Evolutionary conservation across 129 eudicot species (phyloP).

Genomic region (Lactuca sativa): DNA sequence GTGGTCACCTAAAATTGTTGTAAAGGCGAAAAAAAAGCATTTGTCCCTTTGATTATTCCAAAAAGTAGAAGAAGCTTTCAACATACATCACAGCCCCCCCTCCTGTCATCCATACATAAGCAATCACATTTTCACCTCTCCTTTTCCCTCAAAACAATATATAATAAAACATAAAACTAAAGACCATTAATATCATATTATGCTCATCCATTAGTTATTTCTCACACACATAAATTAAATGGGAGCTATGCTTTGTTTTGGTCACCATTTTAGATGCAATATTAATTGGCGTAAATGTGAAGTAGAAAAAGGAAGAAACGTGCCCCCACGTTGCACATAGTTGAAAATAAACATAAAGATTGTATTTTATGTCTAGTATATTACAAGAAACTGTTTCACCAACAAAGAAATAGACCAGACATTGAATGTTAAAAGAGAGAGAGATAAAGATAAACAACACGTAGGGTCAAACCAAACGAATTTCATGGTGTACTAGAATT

Average conservation of each 20-base stretch:
- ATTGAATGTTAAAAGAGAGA: not conserved
- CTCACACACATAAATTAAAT: not conserved
- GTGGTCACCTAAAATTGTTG: conserved; percentile 16
- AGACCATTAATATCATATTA: not conserved
- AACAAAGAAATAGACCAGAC: not conserved
- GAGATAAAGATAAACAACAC: not conserved
- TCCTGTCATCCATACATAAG: conserved; percentile 9
- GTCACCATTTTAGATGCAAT: not conserved
- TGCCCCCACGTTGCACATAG: not conserved
- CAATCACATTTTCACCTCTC: not conserved
- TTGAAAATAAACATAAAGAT: not conserved
- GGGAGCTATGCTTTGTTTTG: too few relatives aligned
- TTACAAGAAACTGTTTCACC: not conserved
- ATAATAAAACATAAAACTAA: not conserved
- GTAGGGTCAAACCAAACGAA: not conserved
- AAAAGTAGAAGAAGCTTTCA: conserved; percentile 17
- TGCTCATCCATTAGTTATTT: not conserved
- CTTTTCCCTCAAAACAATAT: not conserved
- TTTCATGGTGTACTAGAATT: not conserved
- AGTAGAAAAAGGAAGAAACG: not conserved
- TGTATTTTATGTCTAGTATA: not conserved
- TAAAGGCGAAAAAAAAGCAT: conserved; percentile 1
- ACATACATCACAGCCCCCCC: conserved; percentile 10
- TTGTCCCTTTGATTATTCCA: not conserved
- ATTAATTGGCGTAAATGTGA: not conserved